Conservation (phyloP, 495 filamentous ascomycete genomes). For the Penicillium herquei region DNA sequence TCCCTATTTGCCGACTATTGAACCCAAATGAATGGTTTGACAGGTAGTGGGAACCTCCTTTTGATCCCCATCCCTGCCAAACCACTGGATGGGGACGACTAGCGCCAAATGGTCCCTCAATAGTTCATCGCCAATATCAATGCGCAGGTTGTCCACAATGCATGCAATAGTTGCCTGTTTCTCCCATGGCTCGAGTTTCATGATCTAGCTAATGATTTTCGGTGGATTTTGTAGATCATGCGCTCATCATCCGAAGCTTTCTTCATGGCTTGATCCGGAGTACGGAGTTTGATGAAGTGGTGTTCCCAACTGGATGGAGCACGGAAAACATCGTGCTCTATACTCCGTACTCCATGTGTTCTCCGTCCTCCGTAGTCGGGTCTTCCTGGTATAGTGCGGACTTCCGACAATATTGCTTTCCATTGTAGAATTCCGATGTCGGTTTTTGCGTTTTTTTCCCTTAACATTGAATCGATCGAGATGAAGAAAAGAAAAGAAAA, state of each 20-base stretch:
- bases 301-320: too few relatives aligned
- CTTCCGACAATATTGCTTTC: neutral
- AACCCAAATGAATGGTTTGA: conserved; percentile 26
- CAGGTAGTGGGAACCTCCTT: conserved; percentile 19
- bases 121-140: conserved; percentile 13
- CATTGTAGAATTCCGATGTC: neutral
- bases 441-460: neutral
- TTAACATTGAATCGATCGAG: neutral
- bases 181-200: conserved; percentile 15
- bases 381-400: neutral
- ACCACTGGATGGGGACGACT: conserved; percentile 1
- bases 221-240: conserved; percentile 16
- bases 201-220: conserved; percentile 3
- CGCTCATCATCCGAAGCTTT: conserved; percentile 3
- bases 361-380: too few relatives aligned
- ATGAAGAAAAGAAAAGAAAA: neutral
- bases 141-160: neutral
- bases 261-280: too few relatives aligned
- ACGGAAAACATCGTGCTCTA: too few relatives aligned
- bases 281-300: too few relatives aligned
- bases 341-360: too few relatives aligned
- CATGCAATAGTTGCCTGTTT: conserved; percentile 9
- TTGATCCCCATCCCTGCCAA: neutral
- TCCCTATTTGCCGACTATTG: conserved; percentile 13
- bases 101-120: conserved; percentile 23